These are phyloP conservation scores for Alectoria sarmentosa DNA, from an alignment of 495 filamentous ascomycete species.

Conservation along the genomic window DNA sequence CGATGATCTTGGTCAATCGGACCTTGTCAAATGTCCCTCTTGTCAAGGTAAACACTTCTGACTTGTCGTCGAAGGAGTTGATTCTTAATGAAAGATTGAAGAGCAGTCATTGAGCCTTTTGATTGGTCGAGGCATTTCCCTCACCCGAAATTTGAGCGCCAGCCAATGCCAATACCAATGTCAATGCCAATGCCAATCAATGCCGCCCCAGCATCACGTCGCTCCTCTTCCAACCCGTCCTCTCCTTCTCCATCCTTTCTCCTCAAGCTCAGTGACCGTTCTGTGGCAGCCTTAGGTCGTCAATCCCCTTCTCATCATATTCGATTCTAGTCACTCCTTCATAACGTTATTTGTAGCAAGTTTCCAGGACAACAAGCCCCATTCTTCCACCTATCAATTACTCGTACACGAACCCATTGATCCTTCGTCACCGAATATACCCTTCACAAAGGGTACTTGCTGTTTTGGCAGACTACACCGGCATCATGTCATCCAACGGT, in stretches of 20 bases:
- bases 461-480: conserved; percentile 28
- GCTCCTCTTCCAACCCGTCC: not conserved
- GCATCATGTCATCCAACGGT: conserved; percentile 34
- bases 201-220: not conserved
- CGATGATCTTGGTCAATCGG: not conserved
- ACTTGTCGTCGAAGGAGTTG: too few species aligned
- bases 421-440: not conserved
- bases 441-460: not conserved
- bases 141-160: conserved; percentile 3
- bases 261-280: not conserved
- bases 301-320: not conserved
- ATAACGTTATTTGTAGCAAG: too few species aligned
- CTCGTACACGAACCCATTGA: conserved; percentile 17
- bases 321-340: conserved; percentile 15
- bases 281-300: not conserved
- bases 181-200: too few species aligned
- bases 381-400: not conserved
- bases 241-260: not conserved
- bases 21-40: not conserved
- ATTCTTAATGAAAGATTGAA: not conserved
- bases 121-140: not conserved
- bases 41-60: not conserved
- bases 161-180: too few species aligned
- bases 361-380: not conserved
- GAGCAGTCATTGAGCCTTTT: not conserved